A percentile compares a stretch with the other conserved stretches of the same genome.
Evolutionary conservation across 306 rosid genomes (phyloP).

Genomic region (Inga leiocalycina): DNA sequence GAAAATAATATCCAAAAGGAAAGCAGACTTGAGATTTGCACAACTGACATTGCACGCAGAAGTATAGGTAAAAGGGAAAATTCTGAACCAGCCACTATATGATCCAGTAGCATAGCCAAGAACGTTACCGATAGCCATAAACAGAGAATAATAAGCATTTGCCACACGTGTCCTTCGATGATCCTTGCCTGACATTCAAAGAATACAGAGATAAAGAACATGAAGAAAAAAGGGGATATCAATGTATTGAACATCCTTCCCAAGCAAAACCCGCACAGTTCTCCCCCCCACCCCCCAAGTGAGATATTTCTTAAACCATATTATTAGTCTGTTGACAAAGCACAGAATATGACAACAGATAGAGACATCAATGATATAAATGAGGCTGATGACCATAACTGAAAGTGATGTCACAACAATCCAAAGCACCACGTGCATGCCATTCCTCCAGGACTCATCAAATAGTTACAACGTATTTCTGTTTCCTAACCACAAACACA

Average conservation of each 20-base stretch:
- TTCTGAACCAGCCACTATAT: constrained; percentile 80
- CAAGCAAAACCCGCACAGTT: not conserved
- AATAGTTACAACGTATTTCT: constrained; percentile 2
- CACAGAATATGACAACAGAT: not conserved
- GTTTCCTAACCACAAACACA: not conserved
- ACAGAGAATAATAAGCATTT: constrained; percentile 91
- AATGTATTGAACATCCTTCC: not conserved
- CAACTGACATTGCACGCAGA: constrained; percentile 75
- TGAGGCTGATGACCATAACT: not conserved
- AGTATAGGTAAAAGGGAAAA: constrained; percentile 71
- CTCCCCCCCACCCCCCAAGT: not conserved
- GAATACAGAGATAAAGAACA: constrained; percentile 22
- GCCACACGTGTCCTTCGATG: constrained; percentile 91
- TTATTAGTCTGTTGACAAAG: not conserved
- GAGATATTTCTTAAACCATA: not conserved
- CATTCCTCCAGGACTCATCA: not conserved
- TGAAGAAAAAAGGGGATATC: not conserved
- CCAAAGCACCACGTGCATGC: constrained; percentile 2
- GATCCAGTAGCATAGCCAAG: constrained; percentile 92
- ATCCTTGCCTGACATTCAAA: constrained; percentile 73
- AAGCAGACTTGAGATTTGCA: constrained; percentile 98
- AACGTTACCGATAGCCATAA: constrained; percentile 94
- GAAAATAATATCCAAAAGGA: constrained; percentile 63
- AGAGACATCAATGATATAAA: not conserved
- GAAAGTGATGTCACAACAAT: not conserved